phyloP scores from a whole-genome alignment of 139 green algal genomes.

The Coelastrella sp. region DNA sequence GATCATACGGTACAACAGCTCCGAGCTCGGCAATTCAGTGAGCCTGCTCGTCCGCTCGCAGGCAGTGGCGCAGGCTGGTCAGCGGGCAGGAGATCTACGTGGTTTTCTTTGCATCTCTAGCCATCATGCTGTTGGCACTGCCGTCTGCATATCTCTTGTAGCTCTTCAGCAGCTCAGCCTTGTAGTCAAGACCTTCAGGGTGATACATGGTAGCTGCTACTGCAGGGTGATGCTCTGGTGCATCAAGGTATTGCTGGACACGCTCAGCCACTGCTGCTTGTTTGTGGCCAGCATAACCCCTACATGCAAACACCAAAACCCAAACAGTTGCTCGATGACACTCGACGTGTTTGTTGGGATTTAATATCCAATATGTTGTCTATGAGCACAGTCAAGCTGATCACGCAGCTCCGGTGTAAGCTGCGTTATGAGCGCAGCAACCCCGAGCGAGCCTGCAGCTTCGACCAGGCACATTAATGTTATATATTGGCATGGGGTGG shows the following conservation, averaged over 20 bases:
- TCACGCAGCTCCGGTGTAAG: no score
- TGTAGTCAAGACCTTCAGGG: conserved; percentile 29
- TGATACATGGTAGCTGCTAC: conserved; percentile 24
- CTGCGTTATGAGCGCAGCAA: no score
- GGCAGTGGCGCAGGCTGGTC: no score
- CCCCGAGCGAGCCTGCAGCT: no score
- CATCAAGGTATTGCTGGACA: neutral
- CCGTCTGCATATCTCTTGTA: conserved; percentile 46
- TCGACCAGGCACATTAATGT: no score
- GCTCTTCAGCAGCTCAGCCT: conserved; percentile 25
- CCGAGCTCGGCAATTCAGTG: no score
- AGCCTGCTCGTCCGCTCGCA: no score
- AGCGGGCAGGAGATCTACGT: no score
- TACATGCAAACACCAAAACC: neutral
- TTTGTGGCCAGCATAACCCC: conserved; percentile 11
- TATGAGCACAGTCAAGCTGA: no score
- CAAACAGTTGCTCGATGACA: neutral
- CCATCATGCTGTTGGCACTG: conserved; percentile 48
- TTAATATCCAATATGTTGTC: neutral
- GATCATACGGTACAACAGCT: no score
- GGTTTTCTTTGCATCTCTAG: conserved; percentile 43
- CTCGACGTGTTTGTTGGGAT: neutral
- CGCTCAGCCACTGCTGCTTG: neutral
- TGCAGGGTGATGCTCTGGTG: conserved; percentile 27
- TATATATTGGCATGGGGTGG: no score